Evolutionary conservation across 495 filamentous ascomycete species (phyloP), one percentile per base, ranked within the genome.

Genomic region (Aspergillus diversus): DNA sequence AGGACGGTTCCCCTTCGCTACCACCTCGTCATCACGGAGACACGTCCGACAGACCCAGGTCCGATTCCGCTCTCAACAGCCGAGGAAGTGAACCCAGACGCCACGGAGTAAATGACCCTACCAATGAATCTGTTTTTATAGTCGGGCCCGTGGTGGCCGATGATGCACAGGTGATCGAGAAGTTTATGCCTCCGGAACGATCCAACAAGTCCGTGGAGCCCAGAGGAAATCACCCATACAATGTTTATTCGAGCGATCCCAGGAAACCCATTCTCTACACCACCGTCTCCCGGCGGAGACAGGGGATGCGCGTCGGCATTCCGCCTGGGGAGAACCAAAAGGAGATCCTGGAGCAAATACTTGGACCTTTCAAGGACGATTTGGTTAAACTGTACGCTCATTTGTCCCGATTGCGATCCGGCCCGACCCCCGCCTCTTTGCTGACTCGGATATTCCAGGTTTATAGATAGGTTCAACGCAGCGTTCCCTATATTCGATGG

Each of bases 401-500:
- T 52, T 55, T 13, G 37, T 56, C 7, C 33, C 39, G 16, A 57
- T 32, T 57, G 34, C 55, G 34, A 46, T 35, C 15, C 42, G 27
- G 8, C 16, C 47, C 16, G 27, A 15, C 6, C 7, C 15, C 8
- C 17, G 31, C 59, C 13, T 12, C 39, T 39, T 50, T 53, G 42
- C 64, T 70, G 47, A 70, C 37, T 47, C 21, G 15, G 13, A 21
- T 15, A 17, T 57, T 42, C 8, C 58, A 84, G 81, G 47, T 84
- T 83, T 55, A 73, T 85, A 50, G 74, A 80, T 57, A 69, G 80
- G 16, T 79, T 85, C 63, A 83, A 86, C 66, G 71, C 74, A 34
- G 79, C 80, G 35, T 84, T 86, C 57, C 83, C 83, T 0, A 75
- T 86, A 17, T 77, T 86, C 27, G 82, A 85, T 55, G 81, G 82